These are phyloP conservation scores for Selaginella tamariscina DNA, from an alignment of 75 land plant species.

Conservation along the genomic window DNA sequence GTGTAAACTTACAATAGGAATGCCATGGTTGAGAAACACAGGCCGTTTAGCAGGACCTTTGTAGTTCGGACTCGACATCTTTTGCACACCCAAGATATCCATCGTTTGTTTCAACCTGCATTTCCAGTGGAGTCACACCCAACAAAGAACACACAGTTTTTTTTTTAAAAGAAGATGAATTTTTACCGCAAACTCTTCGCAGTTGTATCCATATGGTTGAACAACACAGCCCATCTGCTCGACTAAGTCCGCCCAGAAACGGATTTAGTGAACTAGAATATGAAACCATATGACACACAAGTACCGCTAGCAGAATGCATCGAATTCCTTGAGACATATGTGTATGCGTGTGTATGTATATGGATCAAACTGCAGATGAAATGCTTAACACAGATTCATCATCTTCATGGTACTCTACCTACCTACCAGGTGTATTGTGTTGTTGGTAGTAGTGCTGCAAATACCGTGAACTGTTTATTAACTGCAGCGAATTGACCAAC, in stretches of 20 bases:
- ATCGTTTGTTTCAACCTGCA: conserved; percentile 41
- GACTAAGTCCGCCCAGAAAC: background rate
- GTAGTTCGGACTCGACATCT: conserved; percentile 23
- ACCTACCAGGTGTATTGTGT: too few relatives aligned
- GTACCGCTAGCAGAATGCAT: too few relatives aligned
- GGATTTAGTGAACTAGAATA: background rate
- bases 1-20: conserved; percentile 29
- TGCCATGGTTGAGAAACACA: conserved; percentile 47
- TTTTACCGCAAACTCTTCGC: background rate
- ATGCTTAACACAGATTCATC: too few relatives aligned
- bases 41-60: conserved; percentile 15
- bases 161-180: background rate
- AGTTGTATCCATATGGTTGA: background rate
- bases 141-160: background rate
- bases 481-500: too few relatives aligned
- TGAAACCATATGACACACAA: too few relatives aligned
- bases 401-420: too few relatives aligned
- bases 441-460: too few relatives aligned
- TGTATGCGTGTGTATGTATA: too few relatives aligned
- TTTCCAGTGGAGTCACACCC: background rate
- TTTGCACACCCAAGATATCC: conserved; percentile 56
- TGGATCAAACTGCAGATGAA: too few relatives aligned
- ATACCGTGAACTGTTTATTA: too few relatives aligned
- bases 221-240: background rate
- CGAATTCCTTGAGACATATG: too few relatives aligned